Percentiles rank a stretch among this genome's conserved stretches.
phyloP scores from a whole-genome alignment of 2,329 filamentous ascomycete species.

The Ilyonectria destructans region DNA sequence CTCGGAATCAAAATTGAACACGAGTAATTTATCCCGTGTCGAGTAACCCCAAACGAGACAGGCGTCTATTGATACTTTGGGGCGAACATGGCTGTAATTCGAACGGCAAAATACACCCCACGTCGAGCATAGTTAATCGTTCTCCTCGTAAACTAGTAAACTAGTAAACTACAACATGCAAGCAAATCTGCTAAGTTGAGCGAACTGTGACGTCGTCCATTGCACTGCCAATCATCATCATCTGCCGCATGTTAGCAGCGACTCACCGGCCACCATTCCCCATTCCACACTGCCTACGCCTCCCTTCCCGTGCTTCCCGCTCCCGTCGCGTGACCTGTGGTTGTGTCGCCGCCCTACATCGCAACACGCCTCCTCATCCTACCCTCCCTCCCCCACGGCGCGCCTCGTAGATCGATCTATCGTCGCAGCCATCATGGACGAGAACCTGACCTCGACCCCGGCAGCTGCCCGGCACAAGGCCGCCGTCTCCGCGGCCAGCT shows the following conservation, averaged over 20 bases:
- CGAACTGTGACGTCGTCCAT: constrained; percentile 24
- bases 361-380: constrained; percentile 16
- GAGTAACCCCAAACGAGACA: background rate
- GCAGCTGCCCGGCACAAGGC: constrained; percentile 33
- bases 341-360: constrained; percentile 24
- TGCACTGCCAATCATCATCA: constrained; percentile 27
- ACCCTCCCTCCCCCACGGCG: constrained; percentile 25
- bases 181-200: constrained; percentile 21
- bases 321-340: constrained; percentile 31
- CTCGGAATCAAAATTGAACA: background rate
- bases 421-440: constrained; percentile 37
- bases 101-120: background rate
- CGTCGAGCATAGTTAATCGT: background rate
- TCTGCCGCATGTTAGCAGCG: background rate
- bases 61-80: background rate
- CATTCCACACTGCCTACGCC: constrained; percentile 24
- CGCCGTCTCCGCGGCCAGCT: constrained; percentile 30
- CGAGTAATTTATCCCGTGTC: constrained; percentile 1
- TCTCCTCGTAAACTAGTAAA: too few species aligned
- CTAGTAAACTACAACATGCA: constrained; percentile 9
- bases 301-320: constrained; percentile 21
- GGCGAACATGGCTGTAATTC: background rate
- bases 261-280: constrained; percentile 16
- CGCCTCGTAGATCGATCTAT: constrained; percentile 21
- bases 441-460: constrained; percentile 36